Base-by-base conservation (phyloP, 495 filamentous ascomycete genomes). In the Podospora australis region DNA sequence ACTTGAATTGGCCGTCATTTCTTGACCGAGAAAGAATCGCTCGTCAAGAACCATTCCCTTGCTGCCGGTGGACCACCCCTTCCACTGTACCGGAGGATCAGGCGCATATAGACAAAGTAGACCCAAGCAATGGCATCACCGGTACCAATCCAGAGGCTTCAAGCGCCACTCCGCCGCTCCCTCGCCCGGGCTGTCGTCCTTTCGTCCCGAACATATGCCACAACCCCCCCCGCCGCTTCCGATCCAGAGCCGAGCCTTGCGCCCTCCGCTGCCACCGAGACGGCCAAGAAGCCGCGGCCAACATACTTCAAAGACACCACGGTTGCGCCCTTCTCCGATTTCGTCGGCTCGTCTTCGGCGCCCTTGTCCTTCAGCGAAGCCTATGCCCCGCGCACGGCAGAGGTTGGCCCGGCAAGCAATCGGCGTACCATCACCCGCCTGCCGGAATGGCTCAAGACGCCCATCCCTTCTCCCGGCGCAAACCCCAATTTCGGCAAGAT, bases 381-480 rank as follows among this genome's bases (percentile, higher is more conserved):
- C 11, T 78, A 89, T 46, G 73, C 78, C n/a, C 76, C 88, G 48
- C 68, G 65, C 44, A 95, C 82, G n/a, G 91, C 82, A 38, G 77
- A 86, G 61, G 87, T 90, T 59, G 89, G 87, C 25, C 88, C 86
- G 8, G 80, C 80, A 45, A 86, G 87, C 48, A 88, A 81, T 74
- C 78, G 79, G 65, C 89, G 83, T 68, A 83, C 86, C 69, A 90
- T 96, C 67, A 95, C 90, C 32, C 82, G 94, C 13, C 73, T 98
- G 21, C 92, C 92, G 26, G 79, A 83, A 47, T 98, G 92, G 92
- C 78, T 98, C 46, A 96, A 97, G 72, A 97, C 91, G 0, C 87
- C 90, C 2, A 90, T 98, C 45, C 94, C 92, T 0, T 75, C 78
- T 25, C 79, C 82, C 20, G 81, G 87, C 9, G 52, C 62, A 26